A percentile compares a stretch with the other conserved stretches of the same genome.
Conservation (phyloP, 768 basidiomycete genomes). For the Leucocoprinus leucothites region DNA sequence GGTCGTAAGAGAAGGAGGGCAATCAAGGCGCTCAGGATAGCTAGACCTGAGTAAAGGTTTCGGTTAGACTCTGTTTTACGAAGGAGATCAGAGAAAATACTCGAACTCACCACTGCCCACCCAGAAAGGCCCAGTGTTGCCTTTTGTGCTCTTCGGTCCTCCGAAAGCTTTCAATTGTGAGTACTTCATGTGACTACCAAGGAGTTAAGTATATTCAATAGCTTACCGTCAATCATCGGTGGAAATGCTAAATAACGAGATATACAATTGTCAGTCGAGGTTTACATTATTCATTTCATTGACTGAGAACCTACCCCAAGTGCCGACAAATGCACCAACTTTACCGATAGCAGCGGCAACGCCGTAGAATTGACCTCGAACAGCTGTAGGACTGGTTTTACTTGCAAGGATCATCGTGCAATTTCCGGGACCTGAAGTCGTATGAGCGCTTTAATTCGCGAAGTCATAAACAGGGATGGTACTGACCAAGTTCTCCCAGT, state of each 20-base stretch:
- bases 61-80: no score
- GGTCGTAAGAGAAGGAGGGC: conserved; percentile 73
- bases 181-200: background rate
- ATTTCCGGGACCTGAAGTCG: conserved; percentile 68
- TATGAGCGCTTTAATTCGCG: background rate
- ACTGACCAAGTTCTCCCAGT: conserved; percentile 78
- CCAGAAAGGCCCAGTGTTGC: conserved; percentile 88
- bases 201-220: background rate
- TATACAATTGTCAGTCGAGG: background rate
- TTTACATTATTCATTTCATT: background rate
- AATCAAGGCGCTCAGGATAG: conserved; percentile 71
- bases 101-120: conserved; percentile 66
- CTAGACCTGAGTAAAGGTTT: conserved; percentile 51
- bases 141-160: conserved; percentile 44
- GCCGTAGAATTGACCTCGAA: conserved; percentile 86
- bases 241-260: conserved; percentile 50
- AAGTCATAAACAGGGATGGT: background rate
- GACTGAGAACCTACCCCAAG: conserved; percentile 53
- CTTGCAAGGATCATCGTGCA: conserved; percentile 81
- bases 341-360: conserved; percentile 84
- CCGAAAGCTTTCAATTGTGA: conserved; percentile 49
- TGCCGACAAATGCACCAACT: conserved; percentile 79
- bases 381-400: conserved; percentile 84
- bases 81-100: no score
- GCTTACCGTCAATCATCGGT: conserved; percentile 57